phyloP scores from a whole-genome alignment of 2,329 filamentous ascomycete genomes.

The Cryphonectria naterciae region DNA sequence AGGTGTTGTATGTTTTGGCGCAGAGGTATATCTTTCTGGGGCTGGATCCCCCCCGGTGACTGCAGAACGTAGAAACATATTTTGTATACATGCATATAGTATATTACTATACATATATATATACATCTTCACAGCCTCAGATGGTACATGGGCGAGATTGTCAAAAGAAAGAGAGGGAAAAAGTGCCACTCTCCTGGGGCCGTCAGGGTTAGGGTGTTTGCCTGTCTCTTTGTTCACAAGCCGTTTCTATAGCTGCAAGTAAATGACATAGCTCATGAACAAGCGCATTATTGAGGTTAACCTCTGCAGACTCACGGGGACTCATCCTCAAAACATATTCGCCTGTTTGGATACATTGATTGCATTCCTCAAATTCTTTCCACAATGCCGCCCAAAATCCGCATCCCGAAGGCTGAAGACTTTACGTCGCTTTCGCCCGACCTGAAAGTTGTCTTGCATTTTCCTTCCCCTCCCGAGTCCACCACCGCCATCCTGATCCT shows the following conservation, averaged over 20 bases:
- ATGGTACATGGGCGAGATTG: background rate
- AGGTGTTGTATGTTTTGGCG: background rate
- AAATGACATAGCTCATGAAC: background rate
- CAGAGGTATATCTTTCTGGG: background rate
- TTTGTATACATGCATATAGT: background rate
- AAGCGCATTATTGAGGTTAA: no score
- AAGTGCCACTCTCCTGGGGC: no score
- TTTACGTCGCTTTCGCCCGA: constrained; percentile 49
- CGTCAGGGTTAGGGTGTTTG: background rate
- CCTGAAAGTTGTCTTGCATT: constrained; percentile 51
- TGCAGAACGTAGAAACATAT: background rate
- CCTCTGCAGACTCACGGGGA: no score
- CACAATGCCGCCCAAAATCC: constrained; percentile 46
- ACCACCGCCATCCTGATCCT: constrained; percentile 78
- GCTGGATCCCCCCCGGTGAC: background rate
- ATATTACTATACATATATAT: no score
- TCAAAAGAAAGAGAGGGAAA: background rate
- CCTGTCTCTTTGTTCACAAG: background rate
- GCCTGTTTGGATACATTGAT: background rate
- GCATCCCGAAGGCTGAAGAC: constrained; percentile 55
- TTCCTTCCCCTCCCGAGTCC: constrained; percentile 59
- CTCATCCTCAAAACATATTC: no score
- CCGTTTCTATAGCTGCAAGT: background rate
- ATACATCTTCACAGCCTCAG: background rate
- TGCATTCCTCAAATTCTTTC: background rate